Conservation (phyloP, 106 monocot species). For the Dioscorea alata region DNA sequence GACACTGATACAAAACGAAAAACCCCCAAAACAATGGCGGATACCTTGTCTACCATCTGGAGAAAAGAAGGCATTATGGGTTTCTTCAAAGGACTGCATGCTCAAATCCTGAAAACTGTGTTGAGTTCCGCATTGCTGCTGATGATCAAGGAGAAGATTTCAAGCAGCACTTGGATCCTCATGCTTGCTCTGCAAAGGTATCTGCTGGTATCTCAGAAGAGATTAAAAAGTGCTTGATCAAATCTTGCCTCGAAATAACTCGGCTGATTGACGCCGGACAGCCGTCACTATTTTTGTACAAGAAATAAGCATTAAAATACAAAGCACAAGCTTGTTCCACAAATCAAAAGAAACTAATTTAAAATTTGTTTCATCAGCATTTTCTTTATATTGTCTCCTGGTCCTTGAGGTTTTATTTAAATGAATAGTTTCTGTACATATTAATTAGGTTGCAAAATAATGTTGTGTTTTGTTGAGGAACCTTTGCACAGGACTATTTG, state of each 20-base stretch:
- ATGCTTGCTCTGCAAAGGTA: slow-evolving; percentile 70
- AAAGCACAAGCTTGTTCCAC: not conserved
- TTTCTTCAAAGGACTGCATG: slow-evolving; percentile 91
- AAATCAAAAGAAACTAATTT: not conserved
- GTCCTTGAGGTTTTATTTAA: no score
- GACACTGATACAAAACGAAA: slow-evolving; percentile 18
- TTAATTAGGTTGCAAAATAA: no score
- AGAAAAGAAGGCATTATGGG: slow-evolving; percentile 71
- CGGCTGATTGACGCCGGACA: not conserved
- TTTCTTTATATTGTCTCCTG: not conserved
- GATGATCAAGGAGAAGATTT: slow-evolving; percentile 98
- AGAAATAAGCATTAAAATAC: not conserved
- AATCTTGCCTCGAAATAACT: not conserved
- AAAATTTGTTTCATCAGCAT: not conserved
- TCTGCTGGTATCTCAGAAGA: slow-evolving; percentile 44
- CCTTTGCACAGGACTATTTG: no score
- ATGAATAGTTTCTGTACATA: no score
- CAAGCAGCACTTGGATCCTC: slow-evolving; percentile 70
- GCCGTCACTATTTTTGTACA: not conserved
- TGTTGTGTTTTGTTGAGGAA: no score
- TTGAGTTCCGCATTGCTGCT: slow-evolving; percentile 86
- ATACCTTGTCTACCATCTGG: slow-evolving; percentile 59
- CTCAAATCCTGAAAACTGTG: slow-evolving; percentile 94
- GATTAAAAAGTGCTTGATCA: slow-evolving; percentile 25
- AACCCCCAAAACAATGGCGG: slow-evolving; percentile 52